Base-by-base conservation (phyloP, 23 red algal genomes). In the Chondrus crispus region DNA sequence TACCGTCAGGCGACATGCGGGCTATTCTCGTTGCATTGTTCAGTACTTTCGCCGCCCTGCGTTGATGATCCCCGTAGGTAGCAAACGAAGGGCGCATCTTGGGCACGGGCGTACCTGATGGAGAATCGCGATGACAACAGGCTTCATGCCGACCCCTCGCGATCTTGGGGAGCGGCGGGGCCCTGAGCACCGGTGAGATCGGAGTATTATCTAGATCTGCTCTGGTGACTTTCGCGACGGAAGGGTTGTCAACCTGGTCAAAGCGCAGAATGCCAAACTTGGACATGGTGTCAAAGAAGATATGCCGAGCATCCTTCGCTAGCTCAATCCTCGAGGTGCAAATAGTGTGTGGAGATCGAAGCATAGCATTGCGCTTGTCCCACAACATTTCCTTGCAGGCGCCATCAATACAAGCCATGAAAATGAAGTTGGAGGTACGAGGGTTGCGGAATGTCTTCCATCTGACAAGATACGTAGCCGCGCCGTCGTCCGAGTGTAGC, bases 241-340 rank as follows among this genome's bases (percentile, higher is more conserved):
- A 36, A 10, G 87, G 71, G 80, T 90, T 51, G 28, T 84, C 89
- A n/a, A 92, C 79, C 66, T 92, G 89, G 45, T 84, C 79, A 75
- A 92, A 84, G 39, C 68, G 55, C 33, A 92, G 37, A 64, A 92
- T 50, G 44, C 89, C 89, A 50, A 83, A 92, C 50, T 92, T 92
- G 66, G 89, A 92, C 30, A 58, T 74, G 29, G 89, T 92, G 74
- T 92, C 89, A 72, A 92, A 92, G 54, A 92, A 92, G 48, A 92
- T 63, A 40, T 78, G 46, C 33, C 46, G 45, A 12, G 79, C 76
- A 49, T 92, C 89, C 10, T 73, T 72, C 24, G 73, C 60, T 5
- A 92, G n/a, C 60, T 92, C 89, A 41, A 92, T 92, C 11, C 89
- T 50, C 29, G 77, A 84, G 2, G 89, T 84, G 50, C 62, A 82